Evolutionary conservation across 352 stramenopile species (phyloP).

Genomic region (Thalassiosira livingstoniorum): DNA sequence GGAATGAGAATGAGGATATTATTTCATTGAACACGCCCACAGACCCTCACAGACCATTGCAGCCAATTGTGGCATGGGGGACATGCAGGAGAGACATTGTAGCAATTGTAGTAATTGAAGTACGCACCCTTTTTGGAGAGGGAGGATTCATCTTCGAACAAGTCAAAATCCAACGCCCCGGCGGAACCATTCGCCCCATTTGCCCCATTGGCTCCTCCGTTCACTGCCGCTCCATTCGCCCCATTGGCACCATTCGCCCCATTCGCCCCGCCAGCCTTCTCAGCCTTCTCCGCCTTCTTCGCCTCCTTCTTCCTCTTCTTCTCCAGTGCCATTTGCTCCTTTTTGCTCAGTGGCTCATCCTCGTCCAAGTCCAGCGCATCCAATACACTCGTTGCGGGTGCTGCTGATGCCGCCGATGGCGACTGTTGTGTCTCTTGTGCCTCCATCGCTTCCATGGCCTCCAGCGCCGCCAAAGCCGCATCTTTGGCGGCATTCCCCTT

Average conservation of each 20-base stretch:
- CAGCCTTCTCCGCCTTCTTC: constrained; percentile 29
- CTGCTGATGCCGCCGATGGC: background rate
- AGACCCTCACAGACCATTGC: no score
- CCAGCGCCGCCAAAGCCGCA: constrained; percentile 41
- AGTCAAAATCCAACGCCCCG: no score
- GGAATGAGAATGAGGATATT: background rate
- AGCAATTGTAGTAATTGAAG: background rate
- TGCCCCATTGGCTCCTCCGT: no score
- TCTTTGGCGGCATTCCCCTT: constrained; percentile 29
- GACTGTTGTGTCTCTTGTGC: no score
- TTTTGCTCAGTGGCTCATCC: constrained; percentile 38
- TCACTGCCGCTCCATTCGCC: no score
- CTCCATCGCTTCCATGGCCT: constrained; percentile 47
- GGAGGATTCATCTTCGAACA: no score
- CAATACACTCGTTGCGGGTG: background rate
- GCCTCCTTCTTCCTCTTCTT: constrained; percentile 49
- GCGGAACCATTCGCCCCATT: no score
- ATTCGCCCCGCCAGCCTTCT: constrained; percentile 1
- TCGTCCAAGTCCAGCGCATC: background rate
- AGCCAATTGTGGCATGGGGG: background rate
- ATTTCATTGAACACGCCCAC: background rate
- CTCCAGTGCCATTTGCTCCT: constrained; percentile 56
- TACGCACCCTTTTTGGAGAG: no score
- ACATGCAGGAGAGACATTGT: background rate
- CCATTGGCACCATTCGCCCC: no score